Base-by-base conservation (phyloP, 2,329 filamentous ascomycete species). In the Exophiala calicioides region DNA sequence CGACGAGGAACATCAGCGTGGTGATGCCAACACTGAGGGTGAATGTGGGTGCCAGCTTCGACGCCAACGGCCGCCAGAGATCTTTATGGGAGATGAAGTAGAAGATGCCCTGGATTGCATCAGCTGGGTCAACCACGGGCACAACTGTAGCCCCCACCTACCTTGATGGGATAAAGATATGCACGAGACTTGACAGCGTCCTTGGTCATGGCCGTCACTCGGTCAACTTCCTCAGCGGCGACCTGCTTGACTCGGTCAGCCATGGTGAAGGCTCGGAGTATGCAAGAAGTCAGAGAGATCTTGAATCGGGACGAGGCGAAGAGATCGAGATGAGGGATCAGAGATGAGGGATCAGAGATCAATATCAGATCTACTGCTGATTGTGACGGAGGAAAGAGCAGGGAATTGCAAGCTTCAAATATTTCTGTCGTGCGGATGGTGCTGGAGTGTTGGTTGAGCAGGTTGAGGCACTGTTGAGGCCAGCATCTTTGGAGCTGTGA, bases 91-190 rank as follows among this genome's bases (percentile, higher is more conserved):
- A 68, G 58, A 75, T 58, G 59, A 83, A 80, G 68, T 82, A 84
- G 56, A 74, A 61, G 42, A 85, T 77, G 19, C 82, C 82, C 78
- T 83, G 44, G 10, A 8, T 6, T 29, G 7, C 12, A 5, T 8
- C 36, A 47, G 29, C 46, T 46, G 36, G 44, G 34, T 32, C 33
- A 24, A 39, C 21, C 33, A 23, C 36, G 10, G 31, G 4, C n/a
- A 9, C 19, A 20, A 18, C 21, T 29, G 32, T n/a, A 31, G 32
- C 33, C 12, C 20, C 9, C 33, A 41, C 60, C 47, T 65, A 78
- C 80, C 66, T 80, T 90, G 68, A 96, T 76, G 19, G 91, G 91
- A 68, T 95, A 96, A 54, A 94, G 68, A 64, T 93, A 95, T 18
- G 90, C 81, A 38, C 82, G 81, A 55, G 89, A 95, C 59, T 76